These are phyloP conservation scores for Chalciporus piperatus DNA, from an alignment of 768 basidiomycete species.

Conservation along the genomic window DNA sequence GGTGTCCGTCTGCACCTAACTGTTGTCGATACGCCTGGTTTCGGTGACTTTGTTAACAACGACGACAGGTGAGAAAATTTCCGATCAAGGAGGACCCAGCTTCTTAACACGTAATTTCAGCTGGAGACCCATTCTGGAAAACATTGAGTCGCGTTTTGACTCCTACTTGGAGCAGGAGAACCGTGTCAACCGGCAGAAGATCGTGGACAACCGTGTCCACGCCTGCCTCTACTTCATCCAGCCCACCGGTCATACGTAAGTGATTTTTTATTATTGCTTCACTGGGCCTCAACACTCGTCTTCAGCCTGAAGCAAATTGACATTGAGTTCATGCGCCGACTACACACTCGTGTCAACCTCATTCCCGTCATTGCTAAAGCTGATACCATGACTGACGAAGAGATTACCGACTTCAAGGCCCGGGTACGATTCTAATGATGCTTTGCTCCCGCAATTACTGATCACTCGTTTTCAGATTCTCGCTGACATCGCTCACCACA, in stretches of 20 bases:
- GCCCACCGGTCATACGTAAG: constrained; percentile 96
- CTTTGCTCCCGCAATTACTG: not conserved
- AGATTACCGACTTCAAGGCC: constrained; percentile 89
- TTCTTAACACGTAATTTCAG: constrained; percentile 40
- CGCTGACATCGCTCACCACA: constrained; percentile 89
- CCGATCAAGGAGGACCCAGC: constrained; percentile 7
- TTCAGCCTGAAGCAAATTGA: constrained; percentile 93
- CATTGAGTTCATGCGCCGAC: constrained; percentile 97
- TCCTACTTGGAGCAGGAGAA: constrained; percentile 98
- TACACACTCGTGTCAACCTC: constrained; percentile 96
- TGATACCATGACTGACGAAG: constrained; percentile 96
- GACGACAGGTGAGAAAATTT: constrained; percentile 75
- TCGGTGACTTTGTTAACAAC: constrained; percentile 99
- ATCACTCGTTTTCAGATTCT: constrained; percentile 58
- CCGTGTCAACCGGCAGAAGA: constrained; percentile 91
- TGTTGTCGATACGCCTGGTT: constrained; percentile 99
- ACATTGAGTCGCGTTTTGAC: constrained; percentile 97
- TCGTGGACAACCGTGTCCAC: constrained; percentile 96
- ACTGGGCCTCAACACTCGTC: not conserved
- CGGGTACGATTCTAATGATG: constrained; percentile 50
- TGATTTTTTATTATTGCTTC: not conserved
- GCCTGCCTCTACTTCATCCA: constrained; percentile 99
- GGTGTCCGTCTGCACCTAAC: constrained; percentile 95
- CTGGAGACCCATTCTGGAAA: constrained; percentile 98
- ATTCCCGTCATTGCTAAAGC: constrained; percentile 99